Conservation (phyloP, 306 rosid species). For the Cucurbita argyrosperma region DNA sequence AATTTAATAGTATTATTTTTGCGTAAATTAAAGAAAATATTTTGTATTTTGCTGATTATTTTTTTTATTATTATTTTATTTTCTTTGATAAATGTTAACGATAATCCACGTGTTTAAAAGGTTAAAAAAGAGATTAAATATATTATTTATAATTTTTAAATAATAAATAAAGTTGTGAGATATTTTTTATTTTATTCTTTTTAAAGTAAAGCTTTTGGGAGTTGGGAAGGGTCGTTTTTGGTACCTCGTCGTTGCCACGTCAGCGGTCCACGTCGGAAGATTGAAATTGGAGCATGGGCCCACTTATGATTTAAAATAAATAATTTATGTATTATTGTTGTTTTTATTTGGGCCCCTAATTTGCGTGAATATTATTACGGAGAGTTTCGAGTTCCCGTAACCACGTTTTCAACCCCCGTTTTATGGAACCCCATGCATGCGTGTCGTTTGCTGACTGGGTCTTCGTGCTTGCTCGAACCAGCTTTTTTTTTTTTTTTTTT, state of each 20-base stretch:
- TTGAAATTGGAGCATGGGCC: not conserved
- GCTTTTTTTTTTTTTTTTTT: not conserved
- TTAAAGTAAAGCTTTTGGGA: not conserved
- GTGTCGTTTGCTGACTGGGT: not conserved
- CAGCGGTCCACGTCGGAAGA: not conserved
- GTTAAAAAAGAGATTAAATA: no score
- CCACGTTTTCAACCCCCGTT: conserved; percentile 1
- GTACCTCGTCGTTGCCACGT: not conserved
- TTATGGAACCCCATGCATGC: not conserved
- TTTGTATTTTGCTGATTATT: no score
- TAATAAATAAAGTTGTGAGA: no score
- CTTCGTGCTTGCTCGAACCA: not conserved
- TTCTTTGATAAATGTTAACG: no score
- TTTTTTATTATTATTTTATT: no score
- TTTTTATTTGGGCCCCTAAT: not conserved
- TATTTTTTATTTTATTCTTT: not conserved
- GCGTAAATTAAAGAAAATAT: no score
- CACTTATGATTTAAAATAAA: not conserved
- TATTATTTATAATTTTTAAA: no score
- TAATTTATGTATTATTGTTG: not conserved
- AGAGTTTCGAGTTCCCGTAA: not conserved
- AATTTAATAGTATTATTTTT: not conserved
- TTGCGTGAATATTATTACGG: not conserved
- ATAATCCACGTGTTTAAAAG: no score
- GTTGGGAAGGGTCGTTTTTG: not conserved